Evolutionary conservation across 345 rosid species (phyloP), one percentile per base, ranked within the genome.

Genomic region (Bruguiera parviflora): DNA sequence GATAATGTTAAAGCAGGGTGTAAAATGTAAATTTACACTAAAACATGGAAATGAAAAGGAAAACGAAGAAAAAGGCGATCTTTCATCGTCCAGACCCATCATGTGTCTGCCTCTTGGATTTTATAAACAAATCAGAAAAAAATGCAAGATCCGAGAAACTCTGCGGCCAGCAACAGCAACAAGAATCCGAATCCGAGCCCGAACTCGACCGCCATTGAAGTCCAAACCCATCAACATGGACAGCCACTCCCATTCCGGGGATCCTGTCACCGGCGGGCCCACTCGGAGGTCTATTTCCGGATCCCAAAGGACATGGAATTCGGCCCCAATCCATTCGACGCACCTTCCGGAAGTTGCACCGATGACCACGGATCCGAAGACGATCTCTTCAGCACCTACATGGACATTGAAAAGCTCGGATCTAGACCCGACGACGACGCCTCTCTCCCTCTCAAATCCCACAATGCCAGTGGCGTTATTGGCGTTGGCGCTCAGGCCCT

Each of bases 361-460:
- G 91, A 82, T 29, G 78, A 87, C 57, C 90, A 90, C 79, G 83
- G 83, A 47, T 86, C 97, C 75, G 95, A 92, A 75, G 98, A 90
- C 58, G 92, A 87, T 73, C 75, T 90, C 76, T 84, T 88, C 68
- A 84, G 82, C 61, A 85, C 89, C 21, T 92, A 87, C 84, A 87
- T 92, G 88, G 96, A 90, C 80, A 85, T 88, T 20, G 96, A 92
- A 77, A 83, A 81, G 78, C 73, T 83, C 27, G 58, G 27, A 55
- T 55, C 58, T 28, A 55, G 25, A 32, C 70, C 19, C 66, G 55
- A 5, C 62, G 37, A 6, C 52, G 61, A 8, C 43, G 20, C 43
- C n/a, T 33, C 10, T 61, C 39, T 31, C 5, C 64, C 24, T 22
- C 16, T 11, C 27, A 52, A 55, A 20, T 3, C 64, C 31, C 55